These are phyloP conservation scores for Candida schatavii DNA, from an alignment of 805 yeast genomes.

Conservation along the genomic window DNA sequence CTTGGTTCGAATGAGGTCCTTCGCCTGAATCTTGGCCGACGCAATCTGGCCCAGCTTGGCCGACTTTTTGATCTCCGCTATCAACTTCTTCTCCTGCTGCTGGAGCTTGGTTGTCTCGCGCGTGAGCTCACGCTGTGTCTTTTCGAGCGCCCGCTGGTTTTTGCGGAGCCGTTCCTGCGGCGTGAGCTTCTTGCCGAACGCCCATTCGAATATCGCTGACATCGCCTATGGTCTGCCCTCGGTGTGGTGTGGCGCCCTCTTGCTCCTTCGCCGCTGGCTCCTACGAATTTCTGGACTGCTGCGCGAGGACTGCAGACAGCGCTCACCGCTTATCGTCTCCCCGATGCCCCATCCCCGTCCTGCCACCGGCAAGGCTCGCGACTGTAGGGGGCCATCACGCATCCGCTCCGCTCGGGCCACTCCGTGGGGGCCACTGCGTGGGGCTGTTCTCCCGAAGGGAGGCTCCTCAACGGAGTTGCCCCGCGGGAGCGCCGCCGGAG, in stretches of 20 bases:
- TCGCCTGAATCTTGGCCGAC: conserved; percentile 92
- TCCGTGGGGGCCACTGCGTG: too few relatives aligned
- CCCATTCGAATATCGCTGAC: conserved; percentile 73
- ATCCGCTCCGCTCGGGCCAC: too few relatives aligned
- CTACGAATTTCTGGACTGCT: neutral
- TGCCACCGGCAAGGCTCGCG: too few relatives aligned
- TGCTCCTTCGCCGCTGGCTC: too few relatives aligned
- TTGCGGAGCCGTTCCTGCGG: conserved; percentile 94
- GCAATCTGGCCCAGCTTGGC: conserved; percentile 88
- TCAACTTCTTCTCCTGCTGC: conserved; percentile 85
- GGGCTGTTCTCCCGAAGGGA: too few relatives aligned
- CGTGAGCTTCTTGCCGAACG: conserved; percentile 87
- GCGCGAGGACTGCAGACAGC: neutral
- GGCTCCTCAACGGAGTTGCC: too few relatives aligned
- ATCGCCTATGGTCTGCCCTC: conserved; percentile 11
- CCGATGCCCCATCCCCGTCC: too few relatives aligned
- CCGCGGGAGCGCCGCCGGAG: too few relatives aligned
- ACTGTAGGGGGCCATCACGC: too few relatives aligned
- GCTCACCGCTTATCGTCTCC: too few relatives aligned
- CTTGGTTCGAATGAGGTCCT: conserved; percentile 87
- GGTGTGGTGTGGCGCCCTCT: too few relatives aligned
- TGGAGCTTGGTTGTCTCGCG: conserved; percentile 85
- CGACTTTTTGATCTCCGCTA: conserved; percentile 81
- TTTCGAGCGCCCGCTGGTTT: conserved; percentile 93
- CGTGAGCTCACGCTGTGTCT: conserved; percentile 89